phyloP scores from a whole-genome alignment of 2,329 filamentous ascomycete genomes.

The Emericellopsis cladophorae region DNA sequence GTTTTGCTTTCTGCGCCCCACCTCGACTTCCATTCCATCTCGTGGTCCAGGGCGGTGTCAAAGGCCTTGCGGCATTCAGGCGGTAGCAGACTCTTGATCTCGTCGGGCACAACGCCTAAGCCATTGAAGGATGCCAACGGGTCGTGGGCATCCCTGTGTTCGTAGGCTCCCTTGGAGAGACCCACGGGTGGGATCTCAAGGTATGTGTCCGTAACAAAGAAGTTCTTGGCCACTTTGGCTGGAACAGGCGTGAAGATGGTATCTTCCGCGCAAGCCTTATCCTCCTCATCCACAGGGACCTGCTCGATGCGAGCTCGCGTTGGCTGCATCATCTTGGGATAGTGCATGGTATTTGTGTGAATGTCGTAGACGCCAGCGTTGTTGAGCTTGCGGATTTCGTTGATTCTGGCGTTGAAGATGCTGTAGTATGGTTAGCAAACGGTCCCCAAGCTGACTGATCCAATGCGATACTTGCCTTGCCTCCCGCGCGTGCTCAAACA shows the following conservation, averaged over 20 bases:
- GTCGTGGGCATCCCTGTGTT: slow-evolving; percentile 27
- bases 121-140: slow-evolving; percentile 45
- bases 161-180: slow-evolving; percentile 29
- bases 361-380: slow-evolving; percentile 77
- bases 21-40: slow-evolving; percentile 58
- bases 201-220: slow-evolving; percentile 40
- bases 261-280: slow-evolving; percentile 4
- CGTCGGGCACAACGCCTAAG: slow-evolving; percentile 49
- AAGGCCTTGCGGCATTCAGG: slow-evolving; percentile 62
- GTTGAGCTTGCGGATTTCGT: slow-evolving; percentile 54
- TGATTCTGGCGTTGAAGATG: slow-evolving; percentile 69
- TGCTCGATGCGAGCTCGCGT: slow-evolving; percentile 76
- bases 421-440: slow-evolving; percentile 29
- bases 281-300: slow-evolving; percentile 33
- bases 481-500: slow-evolving; percentile 84
- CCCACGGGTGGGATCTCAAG: slow-evolving; percentile 38
- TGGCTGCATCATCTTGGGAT: slow-evolving; percentile 78
- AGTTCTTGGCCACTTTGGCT: slow-evolving; percentile 38
- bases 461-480: slow-evolving; percentile 51
- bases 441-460: not conserved
- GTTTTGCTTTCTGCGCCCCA: slow-evolving; percentile 61
- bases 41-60: slow-evolving; percentile 48
- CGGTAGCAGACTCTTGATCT: slow-evolving; percentile 54
- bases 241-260: slow-evolving; percentile 33
- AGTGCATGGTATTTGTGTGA: slow-evolving; percentile 87